Evolutionary conservation across 2,329 filamentous ascomycete genomes (phyloP).

Genomic region (Xylariaceae sp.): DNA sequence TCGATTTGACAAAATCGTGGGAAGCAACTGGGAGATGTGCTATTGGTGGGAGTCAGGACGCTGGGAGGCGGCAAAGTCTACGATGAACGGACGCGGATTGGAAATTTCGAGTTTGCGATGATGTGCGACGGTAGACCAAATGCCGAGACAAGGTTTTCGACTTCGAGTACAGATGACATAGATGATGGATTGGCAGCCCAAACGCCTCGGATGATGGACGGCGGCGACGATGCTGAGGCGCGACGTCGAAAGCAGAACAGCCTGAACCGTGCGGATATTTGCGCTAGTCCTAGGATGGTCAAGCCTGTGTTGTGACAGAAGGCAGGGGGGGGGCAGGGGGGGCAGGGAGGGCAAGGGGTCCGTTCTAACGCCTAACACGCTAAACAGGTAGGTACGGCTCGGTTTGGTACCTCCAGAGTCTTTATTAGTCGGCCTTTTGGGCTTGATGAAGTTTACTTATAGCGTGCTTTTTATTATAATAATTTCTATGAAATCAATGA

Average conservation of each 20-base stretch:
- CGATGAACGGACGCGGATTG: slow-evolving; percentile 7
- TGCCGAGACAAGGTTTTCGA: slow-evolving; percentile 16
- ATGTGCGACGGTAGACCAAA: slow-evolving; percentile 21
- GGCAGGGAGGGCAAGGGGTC: too few species aligned
- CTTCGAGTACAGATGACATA: slow-evolving; percentile 28
- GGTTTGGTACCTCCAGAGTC: too few species aligned
- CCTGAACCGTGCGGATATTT: slow-evolving; percentile 20
- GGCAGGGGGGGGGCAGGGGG: slow-evolving; percentile 19
- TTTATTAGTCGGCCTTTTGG: too few species aligned
- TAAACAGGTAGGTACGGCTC: too few species aligned
- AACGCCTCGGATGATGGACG: slow-evolving; percentile 24
- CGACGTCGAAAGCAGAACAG: slow-evolving; percentile 39
- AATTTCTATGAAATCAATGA: too few species aligned
- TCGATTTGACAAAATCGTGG: slow-evolving; percentile 15
- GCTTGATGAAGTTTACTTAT: too few species aligned
- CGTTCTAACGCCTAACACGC: too few species aligned
- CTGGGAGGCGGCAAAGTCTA: slow-evolving; percentile 22
- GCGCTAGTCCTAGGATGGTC: slow-evolving; percentile 31
- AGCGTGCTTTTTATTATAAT: too few species aligned
- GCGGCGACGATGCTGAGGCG: slow-evolving; percentile 33
- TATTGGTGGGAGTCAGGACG: slow-evolving; percentile 19
- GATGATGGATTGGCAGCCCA: slow-evolving; percentile 22
- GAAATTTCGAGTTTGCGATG: neutral
- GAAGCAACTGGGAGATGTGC: slow-evolving; percentile 9
- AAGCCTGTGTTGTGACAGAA: slow-evolving; percentile 30